phyloP scores from a whole-genome alignment of 2,329 filamentous ascomycete genomes.

The Fusarium sp. region DNA sequence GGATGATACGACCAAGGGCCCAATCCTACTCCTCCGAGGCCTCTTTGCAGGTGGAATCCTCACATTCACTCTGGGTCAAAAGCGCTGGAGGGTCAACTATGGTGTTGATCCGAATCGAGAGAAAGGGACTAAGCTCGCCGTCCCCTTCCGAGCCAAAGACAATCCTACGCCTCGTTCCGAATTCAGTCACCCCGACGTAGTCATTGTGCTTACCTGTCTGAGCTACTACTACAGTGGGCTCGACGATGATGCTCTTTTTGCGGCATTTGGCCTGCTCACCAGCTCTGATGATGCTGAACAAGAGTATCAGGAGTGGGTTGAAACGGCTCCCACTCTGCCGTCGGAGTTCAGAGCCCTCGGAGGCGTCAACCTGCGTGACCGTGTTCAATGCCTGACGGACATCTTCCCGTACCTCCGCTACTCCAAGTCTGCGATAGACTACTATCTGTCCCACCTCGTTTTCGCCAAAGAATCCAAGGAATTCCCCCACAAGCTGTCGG shows the following conservation, averaged over 20 bases:
- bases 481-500: conserved; percentile 69
- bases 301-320: conserved; percentile 62
- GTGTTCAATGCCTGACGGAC: conserved; percentile 52
- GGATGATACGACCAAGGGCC: conserved; percentile 43
- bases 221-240: conserved; percentile 68
- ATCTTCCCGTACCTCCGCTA: conserved; percentile 64
- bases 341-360: conserved; percentile 52
- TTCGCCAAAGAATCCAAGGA: conserved; percentile 71
- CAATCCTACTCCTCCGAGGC: conserved; percentile 61
- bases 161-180: conserved; percentile 63
- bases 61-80: conserved; percentile 60
- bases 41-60: conserved; percentile 66
- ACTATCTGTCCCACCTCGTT: conserved; percentile 65
- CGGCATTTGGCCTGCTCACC: conserved; percentile 57
- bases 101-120: conserved; percentile 58
- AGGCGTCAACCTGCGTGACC: conserved; percentile 68
- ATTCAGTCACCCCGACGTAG: conserved; percentile 69
- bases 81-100: conserved; percentile 73
- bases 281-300: conserved; percentile 60
- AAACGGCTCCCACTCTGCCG: conserved; percentile 47
- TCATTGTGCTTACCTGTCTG: conserved; percentile 64
- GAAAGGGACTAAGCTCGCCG: conserved; percentile 58
- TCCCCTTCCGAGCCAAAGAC: conserved; percentile 70
- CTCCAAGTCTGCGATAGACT: conserved; percentile 67
- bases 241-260: conserved; percentile 57